Conservation (phyloP, 345 rosid species). For the Draba incana region DNA sequence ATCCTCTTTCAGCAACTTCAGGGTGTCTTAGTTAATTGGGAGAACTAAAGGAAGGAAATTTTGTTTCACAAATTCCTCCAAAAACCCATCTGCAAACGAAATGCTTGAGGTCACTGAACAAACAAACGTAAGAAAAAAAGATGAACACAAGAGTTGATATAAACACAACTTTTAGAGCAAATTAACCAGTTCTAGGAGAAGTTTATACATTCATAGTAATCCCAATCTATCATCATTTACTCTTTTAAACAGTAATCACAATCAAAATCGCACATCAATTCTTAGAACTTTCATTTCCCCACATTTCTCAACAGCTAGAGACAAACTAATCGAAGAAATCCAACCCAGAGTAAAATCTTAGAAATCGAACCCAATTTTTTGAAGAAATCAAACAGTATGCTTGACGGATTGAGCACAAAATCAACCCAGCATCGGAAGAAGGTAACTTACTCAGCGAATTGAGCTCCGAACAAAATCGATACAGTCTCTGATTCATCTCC, state of each 20-base stretch:
- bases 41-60: constrained; percentile 77
- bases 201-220: too few species aligned
- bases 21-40: constrained; percentile 71
- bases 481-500: constrained; percentile 53
- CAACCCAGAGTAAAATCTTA: neutral
- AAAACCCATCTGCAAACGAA: constrained; percentile 45
- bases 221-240: neutral
- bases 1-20: constrained; percentile 81
- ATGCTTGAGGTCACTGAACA: too few species aligned
- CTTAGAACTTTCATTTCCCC: neutral
- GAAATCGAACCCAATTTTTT: neutral
- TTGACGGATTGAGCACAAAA: neutral
- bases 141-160: neutral
- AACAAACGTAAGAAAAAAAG: too few species aligned
- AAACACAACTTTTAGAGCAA: neutral
- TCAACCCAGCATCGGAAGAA: neutral
- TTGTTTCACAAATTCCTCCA: constrained; percentile 84
- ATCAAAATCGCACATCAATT: neutral
- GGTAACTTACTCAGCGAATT: constrained; percentile 45
- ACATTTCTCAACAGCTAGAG: neutral
- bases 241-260: neutral
- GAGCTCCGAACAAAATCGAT: constrained; percentile 55
- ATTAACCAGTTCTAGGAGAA: neutral
- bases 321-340: neutral
- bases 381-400: neutral